Base-by-base conservation (phyloP, 495 filamentous ascomycete genomes). In the Penicillium soppii region DNA sequence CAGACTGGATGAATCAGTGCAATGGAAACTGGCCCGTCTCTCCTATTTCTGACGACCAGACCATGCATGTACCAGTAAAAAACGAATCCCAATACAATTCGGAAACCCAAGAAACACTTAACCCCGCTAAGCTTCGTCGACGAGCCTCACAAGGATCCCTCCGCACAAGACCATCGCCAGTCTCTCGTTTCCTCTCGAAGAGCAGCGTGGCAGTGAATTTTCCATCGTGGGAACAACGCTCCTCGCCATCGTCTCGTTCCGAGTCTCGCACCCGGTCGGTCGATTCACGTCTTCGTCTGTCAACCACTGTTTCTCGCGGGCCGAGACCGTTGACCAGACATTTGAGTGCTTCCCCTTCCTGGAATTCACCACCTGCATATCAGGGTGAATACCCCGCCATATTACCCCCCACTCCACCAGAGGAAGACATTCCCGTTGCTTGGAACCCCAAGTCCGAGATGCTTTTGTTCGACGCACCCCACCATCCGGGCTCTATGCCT, bases 131-230 rank as follows among this genome's bases (percentile, higher is more conserved):
- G 50, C 50, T 66, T 19, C 62, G 62, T 25, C 69, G 72, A 48
- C 65, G 72, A 57, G 70, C 72, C 40, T 75, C 72, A 4, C 70
- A 73, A 59, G 67, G 72, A 16, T 75, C 70, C 2, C 33, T 75
- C 7, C 57, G 70, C 15, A 66, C 68, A 8, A 69, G 64, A 56
- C 70, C 70, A 1, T 73, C 72, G 7, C 51, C 67, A 4, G 67
- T 73, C 29, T 72, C 72, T 33, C 69, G 70, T 1, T 75, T 73
- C 32, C 54, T 73, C 7, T 69, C 72, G 47, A 69, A 67, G 51
- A 67, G 67, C 47, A 73, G 61, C 50, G 64, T 68, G 4, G 57
- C 70, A 15, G 57, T 71, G 13, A 60, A 72, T 40, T 66, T 76
- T 3, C 74, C 73, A 7, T 71, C 69, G 1, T 73, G 75, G 54